A percentile compares a stretch with the other conserved stretches of the same genome.
Evolutionary conservation across 768 basidiomycete genomes (phyloP).

Genomic region (Nidularia pulvinata): DNA sequence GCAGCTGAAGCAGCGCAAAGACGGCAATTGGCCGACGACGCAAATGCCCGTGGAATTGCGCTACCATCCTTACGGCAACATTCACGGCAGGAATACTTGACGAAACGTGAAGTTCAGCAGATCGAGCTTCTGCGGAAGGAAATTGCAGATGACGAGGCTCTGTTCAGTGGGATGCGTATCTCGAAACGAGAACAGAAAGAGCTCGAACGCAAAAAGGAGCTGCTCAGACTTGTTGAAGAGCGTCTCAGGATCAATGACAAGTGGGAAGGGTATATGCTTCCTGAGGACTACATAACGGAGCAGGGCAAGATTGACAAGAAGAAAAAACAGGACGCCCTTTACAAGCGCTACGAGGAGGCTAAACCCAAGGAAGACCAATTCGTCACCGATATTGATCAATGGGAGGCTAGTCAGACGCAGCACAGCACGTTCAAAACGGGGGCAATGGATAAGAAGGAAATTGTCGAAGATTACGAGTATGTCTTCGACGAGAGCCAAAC

Average conservation of each 20-base stretch:
- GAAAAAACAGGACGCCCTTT: constrained; percentile 90
- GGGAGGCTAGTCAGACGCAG: constrained; percentile 91
- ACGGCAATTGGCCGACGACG: constrained; percentile 80
- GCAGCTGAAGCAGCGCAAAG: constrained; percentile 84
- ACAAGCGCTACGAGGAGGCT: constrained; percentile 93
- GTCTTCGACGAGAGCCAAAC: constrained; percentile 99
- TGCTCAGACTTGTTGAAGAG: constrained; percentile 91
- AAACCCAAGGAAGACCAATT: constrained; percentile 93
- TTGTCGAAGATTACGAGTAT: constrained; percentile 91
- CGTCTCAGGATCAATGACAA: constrained; percentile 94
- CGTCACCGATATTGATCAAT: constrained; percentile 96
- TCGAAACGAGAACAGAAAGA: constrained; percentile 81
- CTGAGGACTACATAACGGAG: constrained; percentile 98
- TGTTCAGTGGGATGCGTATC: constrained; percentile 90
- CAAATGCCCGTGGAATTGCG: constrained; percentile 50
- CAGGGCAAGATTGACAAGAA: constrained; percentile 98
- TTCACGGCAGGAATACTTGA: constrained; percentile 94
- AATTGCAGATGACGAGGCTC: constrained; percentile 90
- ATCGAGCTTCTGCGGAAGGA: constrained; percentile 92
- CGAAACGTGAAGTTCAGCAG: constrained; percentile 95
- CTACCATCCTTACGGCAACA: constrained; percentile 80
- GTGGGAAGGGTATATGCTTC: constrained; percentile 94
- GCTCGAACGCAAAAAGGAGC: constrained; percentile 90
- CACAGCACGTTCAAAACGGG: constrained; percentile 91
- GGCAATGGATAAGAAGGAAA: constrained; percentile 84